Evolutionary conservation across 2,329 filamentous ascomycete genomes (phyloP).

Genomic region (Clonostachys solani): DNA sequence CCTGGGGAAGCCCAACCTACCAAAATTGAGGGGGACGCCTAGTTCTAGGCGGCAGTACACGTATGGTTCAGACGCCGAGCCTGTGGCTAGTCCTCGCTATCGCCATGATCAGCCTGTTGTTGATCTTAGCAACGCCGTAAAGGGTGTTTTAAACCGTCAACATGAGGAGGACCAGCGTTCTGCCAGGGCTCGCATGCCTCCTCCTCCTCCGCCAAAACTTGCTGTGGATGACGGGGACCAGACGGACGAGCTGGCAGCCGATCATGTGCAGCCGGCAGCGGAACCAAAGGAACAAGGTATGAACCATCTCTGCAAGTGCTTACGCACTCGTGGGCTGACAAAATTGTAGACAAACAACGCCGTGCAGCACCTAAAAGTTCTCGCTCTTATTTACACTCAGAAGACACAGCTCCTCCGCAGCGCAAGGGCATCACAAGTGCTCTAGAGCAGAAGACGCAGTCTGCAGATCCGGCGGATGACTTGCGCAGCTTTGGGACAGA

Average conservation of each 20-base stretch:
- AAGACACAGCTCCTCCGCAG: no score
- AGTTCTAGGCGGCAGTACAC: constrained; percentile 29
- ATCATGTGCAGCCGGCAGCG: neutral
- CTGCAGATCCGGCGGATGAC: no score
- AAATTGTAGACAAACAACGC: no score
- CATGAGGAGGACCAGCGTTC: constrained; percentile 6
- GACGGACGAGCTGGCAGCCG: constrained; percentile 12
- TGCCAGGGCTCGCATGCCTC: neutral
- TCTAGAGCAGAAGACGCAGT: no score
- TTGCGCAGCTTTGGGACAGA: constrained; percentile 27
- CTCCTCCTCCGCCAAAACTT: neutral
- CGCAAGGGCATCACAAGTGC: no score
- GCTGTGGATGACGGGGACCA: constrained; percentile 5
- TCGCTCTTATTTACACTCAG: no score
- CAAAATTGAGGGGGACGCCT: constrained; percentile 20
- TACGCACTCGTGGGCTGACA: no score
- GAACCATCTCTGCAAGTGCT: no score
- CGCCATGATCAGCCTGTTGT: constrained; percentile 8
- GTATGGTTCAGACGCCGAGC: constrained; percentile 29
- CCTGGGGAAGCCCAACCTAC: constrained; percentile 17
- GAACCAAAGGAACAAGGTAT: neutral
- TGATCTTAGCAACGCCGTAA: constrained; percentile 21
- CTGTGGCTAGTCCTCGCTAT: constrained; percentile 10
- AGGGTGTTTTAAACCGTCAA: constrained; percentile 14
- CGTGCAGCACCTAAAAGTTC: no score